Base-by-base conservation (phyloP, 2,329 filamentous ascomycete genomes). In the Grosmannia serpens region DNA sequence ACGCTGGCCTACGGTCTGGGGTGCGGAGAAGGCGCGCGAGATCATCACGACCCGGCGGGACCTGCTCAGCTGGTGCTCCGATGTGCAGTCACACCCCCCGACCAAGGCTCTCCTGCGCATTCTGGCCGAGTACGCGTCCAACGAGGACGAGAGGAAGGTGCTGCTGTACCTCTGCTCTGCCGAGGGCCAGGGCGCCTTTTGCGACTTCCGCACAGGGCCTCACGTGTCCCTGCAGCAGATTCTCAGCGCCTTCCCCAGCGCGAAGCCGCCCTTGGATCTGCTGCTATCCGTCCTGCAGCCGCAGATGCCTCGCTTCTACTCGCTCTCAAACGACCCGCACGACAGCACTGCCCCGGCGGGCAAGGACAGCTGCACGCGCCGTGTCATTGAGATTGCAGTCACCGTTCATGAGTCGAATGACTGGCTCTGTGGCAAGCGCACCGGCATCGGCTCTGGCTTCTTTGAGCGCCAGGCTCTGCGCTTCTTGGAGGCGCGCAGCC, bases 251-350 rank as follows among this genome's bases (percentile, higher is more conserved):
- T 99, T 99, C 77, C 91, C 94, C 2, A 96, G 90, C 47, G 84
- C 89, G 8, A 89, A 90, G 69, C 94, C 94, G 57, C 91, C 92
- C 4, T 78, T 99, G 65, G 88, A 94, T 58, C 78, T 85, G 60
- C 78, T 99, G 13, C 80, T 96, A 41, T 88, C 88, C 2, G 82
- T 87, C 50, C 82, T 96, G 57, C 88, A 88, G 66, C 88, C 89
- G 54, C 80, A 97, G 56, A 97, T 97, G 92, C 94, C 94, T 3
- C 88, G 94, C 61, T 99, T 99, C 77, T 99, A 99, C 76, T 97
- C 92, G 4, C 84, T 99, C 17, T 96, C 91, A 57, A 96, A 96
- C 70, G 94, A 99, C 67, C 94, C 94, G 0, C 89, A 94, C 63
- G 84, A 95, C 64, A 44, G 41, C 20, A 80, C 79, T 9, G 27